Base-by-base conservation (phyloP, 805 yeast species). In the Starmerella cellae region DNA sequence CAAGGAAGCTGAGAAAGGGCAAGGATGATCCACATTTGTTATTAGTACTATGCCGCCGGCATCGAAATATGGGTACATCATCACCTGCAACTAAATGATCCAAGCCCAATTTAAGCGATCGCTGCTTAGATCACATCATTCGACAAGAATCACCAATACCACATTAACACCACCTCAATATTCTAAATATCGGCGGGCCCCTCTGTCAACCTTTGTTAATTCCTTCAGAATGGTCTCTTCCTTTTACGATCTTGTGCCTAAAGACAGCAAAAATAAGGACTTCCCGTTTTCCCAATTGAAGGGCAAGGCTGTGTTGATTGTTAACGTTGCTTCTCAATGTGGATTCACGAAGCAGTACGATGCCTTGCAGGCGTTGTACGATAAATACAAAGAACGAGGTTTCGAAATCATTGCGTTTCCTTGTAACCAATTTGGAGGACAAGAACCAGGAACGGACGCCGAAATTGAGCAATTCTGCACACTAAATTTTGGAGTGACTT, bases 281-380 rank as follows among this genome's bases (percentile, higher is more conserved):
- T 78, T 66, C 59, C 70, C 79, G 23, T 76, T 84, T 53, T 53
- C 61, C 34, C 64, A 76, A 46, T 66, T 80, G 45, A 70, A 78
- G 59, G 93, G 88, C 33, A 81, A 84, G 60, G 93, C 79, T 35
- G 87, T 85, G 16, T 60, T 84, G 35, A 68, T 85, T 43, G 93
- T 85, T 46, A 84, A 84, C 60, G 88, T 83, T 29, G 95, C 95
- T 16, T 79, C 91, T 56, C 79, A 82, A 63, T 82, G 93, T 60
- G 77, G 75, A 4, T 76, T 75, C 62, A 77, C 91, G 3, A 77
- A 81, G 43, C 94, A 84, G 60, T 81, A 79, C 59, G 63, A 67
- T 41, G 88, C 77, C 40, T 64, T 85, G 28, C 87, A 85, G 62
- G 63, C 60, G 32, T 62, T 85, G 13, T 76, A 82, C 64, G 64